Evolutionary conservation across 2,329 filamentous ascomycete genomes (phyloP).

Genomic region (Sporothrix globosa): DNA sequence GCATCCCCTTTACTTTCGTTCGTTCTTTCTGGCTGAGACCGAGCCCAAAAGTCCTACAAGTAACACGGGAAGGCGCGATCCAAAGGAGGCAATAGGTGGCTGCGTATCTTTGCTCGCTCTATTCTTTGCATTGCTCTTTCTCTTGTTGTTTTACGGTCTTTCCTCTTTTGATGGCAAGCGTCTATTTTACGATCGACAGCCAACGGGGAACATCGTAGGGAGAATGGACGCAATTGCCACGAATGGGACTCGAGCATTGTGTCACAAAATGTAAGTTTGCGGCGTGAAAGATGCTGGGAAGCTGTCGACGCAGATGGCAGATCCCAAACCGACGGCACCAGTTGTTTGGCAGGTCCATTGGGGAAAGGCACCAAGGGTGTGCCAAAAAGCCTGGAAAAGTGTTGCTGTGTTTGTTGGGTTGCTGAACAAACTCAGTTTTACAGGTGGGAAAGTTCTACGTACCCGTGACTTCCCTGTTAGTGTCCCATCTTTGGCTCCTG

Average conservation of each 20-base stretch:
- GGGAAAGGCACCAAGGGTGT: background rate
- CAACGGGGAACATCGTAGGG: background rate
- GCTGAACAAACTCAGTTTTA: background rate
- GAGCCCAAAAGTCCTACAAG: conserved; percentile 19
- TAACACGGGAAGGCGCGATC: conserved; percentile 24
- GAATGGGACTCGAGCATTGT: conserved; percentile 12
- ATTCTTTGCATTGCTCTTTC: background rate
- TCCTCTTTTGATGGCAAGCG: conserved; percentile 4
- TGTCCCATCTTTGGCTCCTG: conserved; percentile 14
- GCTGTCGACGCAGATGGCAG: background rate
- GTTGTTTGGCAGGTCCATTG: background rate
- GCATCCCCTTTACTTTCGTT: conserved; percentile 17
- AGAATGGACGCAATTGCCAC: conserved; percentile 5
- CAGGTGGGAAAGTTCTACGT: background rate
- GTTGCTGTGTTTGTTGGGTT: conserved; percentile 20
- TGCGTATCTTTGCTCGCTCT: conserved; percentile 18
- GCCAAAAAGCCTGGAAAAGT: background rate
- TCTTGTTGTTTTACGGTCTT: conserved; percentile 1
- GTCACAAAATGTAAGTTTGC: conserved; percentile 6
- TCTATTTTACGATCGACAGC: background rate
- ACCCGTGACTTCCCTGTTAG: background rate
- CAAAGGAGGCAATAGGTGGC: conserved; percentile 17
- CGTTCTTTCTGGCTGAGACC: background rate
- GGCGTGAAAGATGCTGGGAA: conserved; percentile 2
- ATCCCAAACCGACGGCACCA: background rate